A percentile compares a stretch with the other conserved stretches of the same genome.
Conservation (phyloP, 768 basidiomycete species). For the Brasilioporus rufonigricans region DNA sequence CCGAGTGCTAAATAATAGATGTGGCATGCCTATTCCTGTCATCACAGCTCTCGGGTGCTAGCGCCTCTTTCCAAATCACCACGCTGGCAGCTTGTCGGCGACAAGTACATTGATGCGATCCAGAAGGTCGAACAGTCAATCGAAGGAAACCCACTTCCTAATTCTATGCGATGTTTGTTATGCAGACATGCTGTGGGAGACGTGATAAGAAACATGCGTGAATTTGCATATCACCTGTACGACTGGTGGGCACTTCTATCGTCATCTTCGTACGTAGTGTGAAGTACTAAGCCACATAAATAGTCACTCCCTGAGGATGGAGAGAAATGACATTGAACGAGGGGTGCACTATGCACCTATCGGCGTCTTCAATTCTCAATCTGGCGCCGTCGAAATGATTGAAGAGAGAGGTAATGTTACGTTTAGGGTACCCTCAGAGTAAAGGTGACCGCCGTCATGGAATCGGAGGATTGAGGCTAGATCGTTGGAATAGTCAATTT, state of each 20-base stretch:
- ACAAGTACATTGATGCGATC: neutral
- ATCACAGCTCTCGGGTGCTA: neutral
- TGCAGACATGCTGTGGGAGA: constrained; percentile 1
- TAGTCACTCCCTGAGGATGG: neutral
- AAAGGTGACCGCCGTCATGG: neutral
- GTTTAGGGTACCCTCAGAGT: neutral
- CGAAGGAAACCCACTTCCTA: too few species aligned
- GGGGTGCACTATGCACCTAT: neutral
- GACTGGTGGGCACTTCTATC: neutral
- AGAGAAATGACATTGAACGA: neutral
- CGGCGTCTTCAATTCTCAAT: neutral
- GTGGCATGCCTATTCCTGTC: neutral
- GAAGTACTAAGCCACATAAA: neutral
- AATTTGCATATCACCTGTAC: neutral
- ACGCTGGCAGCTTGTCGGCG: constrained; percentile 4
- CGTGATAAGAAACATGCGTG: neutral
- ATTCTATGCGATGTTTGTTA: neutral
- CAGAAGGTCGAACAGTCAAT: neutral
- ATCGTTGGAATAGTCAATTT: neutral
- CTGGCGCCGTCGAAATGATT: neutral
- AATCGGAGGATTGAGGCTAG: neutral
- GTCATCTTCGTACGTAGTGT: too few species aligned
- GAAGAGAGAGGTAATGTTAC: neutral
- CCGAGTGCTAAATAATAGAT: neutral
- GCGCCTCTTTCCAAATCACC: neutral